Evolutionary conservation across 208 protist genomes (phyloP).

Genomic region (Herpetomonas samuelpessoai): DNA sequence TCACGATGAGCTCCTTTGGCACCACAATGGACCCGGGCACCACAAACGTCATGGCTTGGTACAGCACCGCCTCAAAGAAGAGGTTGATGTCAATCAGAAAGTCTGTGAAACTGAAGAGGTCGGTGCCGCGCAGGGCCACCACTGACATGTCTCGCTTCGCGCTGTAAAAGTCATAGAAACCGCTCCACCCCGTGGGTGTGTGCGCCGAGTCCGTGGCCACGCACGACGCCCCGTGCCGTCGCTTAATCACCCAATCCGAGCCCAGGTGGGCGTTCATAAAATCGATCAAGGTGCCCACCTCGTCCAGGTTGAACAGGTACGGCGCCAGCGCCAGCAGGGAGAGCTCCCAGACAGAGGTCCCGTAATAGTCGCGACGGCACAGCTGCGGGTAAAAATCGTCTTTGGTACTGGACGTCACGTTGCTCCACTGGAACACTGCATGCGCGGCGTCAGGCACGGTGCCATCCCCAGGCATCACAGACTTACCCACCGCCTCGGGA

Average conservation of each 20-base stretch:
- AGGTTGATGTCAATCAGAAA: slow-evolving; percentile 77
- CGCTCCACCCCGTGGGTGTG: slow-evolving; percentile 50
- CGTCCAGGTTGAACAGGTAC: slow-evolving; percentile 61
- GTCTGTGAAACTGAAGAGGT: slow-evolving; percentile 69
- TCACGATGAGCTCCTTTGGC: slow-evolving; percentile 54
- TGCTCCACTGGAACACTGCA: slow-evolving; percentile 53
- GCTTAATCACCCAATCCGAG: slow-evolving; percentile 61
- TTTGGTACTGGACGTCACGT: slow-evolving; percentile 25
- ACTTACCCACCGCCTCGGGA: slow-evolving; percentile 1
- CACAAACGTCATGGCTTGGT: slow-evolving; percentile 60
- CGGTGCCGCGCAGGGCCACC: slow-evolving; percentile 69
- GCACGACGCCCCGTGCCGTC: slow-evolving; percentile 46
- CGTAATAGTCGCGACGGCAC: slow-evolving; percentile 59
- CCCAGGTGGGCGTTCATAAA: slow-evolving; percentile 67
- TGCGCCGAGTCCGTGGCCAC: slow-evolving; percentile 39
- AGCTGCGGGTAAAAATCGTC: slow-evolving; percentile 78
- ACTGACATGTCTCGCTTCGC: slow-evolving; percentile 47
- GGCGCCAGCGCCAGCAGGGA: slow-evolving; percentile 53
- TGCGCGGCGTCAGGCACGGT: slow-evolving; percentile 19
- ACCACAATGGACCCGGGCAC: slow-evolving; percentile 55
- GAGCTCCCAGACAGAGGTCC: slow-evolving; percentile 67
- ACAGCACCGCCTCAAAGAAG: slow-evolving; percentile 73
- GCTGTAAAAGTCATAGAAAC: slow-evolving; percentile 80
- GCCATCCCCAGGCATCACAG: slow-evolving; percentile 6
- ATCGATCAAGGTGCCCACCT: slow-evolving; percentile 49